Base-by-base conservation (phyloP, 768 basidiomycete genomes). In the Mycena crocata region DNA sequence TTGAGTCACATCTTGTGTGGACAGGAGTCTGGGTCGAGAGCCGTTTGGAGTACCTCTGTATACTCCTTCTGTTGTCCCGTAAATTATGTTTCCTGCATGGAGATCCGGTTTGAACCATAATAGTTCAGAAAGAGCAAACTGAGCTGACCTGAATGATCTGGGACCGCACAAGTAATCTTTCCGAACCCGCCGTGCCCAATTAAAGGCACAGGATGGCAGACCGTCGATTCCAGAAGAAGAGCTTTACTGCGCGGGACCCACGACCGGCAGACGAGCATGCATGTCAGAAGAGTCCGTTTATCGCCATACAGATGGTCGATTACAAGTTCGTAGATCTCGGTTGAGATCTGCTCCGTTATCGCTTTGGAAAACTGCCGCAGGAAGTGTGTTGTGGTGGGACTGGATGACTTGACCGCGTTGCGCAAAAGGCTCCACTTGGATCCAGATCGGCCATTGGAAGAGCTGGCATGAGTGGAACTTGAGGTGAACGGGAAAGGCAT, bases 1-100 rank as follows among this genome's bases (percentile, higher is more conserved):
- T 77, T 93, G 92, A 0, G 87, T 86, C 23, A 94, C 91, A 30
- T 60, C 40, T 34, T 34, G 42, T 5, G 60, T 34, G 0, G 46
- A 50, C 5, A 62, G 26, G 26, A 66, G 64, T 12, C 65, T 56
- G 12, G 40, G 30, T 13, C 52, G 62, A 13, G 62, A 44, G 28
- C 58, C 67, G 24, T 54, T 39, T 28, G 21, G 17, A 5, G 39
- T 24, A 10, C 54, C 57, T 31, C 52, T 34, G 44, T 70, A 70
- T 7, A 70, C 26, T 5, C 69, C 69, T 48, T 67, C 65, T 30
- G 54, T 56, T 3, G 69, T 50, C 1, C 57, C 64, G 26, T 66
- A 70, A 10, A 70, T 59, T 14, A 66, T 28, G 8, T 6, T 13
- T 35, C 34, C 65, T 55, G n/a, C 23, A 34, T 5, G 5, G 7